These are phyloP conservation scores for Clavispora asparagi DNA, from an alignment of 805 yeast genomes.

Conservation along the genomic window DNA sequence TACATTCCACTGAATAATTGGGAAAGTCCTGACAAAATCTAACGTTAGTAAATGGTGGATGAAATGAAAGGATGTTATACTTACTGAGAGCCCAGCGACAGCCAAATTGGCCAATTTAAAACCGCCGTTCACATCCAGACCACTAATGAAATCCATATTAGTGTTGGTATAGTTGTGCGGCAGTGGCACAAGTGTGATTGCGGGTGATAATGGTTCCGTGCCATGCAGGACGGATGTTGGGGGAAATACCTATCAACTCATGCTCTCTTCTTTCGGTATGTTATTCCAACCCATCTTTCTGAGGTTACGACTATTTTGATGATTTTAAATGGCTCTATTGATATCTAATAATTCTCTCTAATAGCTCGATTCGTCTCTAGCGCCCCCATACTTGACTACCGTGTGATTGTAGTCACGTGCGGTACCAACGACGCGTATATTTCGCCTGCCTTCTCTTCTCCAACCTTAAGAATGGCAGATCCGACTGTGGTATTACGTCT, in stretches of 20 bases:
- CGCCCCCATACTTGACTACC: too few relatives aligned
- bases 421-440: neutral
- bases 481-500: constrained; percentile 3
- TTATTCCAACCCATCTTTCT: too few relatives aligned
- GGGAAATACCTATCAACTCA: too few relatives aligned
- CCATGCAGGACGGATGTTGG: too few relatives aligned
- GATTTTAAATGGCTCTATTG: too few relatives aligned
- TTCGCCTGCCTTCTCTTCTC: neutral
- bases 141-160: constrained; percentile 39
- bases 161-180: neutral
- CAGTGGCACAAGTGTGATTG: neutral
- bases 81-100: constrained; percentile 51
- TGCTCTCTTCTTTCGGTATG: too few relatives aligned
- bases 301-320: too few relatives aligned
- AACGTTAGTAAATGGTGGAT: constrained; percentile 5
- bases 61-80: constrained; percentile 16
- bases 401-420: neutral
- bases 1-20: constrained; percentile 48
- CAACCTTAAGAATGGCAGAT: neutral
- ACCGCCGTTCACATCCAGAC: constrained; percentile 39
- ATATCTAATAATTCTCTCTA: too few relatives aligned
- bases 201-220: neutral
- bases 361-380: too few relatives aligned
- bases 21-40: constrained; percentile 45
- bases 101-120: constrained; percentile 50